phyloP scores from a whole-genome alignment of 129 eudicot species.

The Lactuca sativa region DNA sequence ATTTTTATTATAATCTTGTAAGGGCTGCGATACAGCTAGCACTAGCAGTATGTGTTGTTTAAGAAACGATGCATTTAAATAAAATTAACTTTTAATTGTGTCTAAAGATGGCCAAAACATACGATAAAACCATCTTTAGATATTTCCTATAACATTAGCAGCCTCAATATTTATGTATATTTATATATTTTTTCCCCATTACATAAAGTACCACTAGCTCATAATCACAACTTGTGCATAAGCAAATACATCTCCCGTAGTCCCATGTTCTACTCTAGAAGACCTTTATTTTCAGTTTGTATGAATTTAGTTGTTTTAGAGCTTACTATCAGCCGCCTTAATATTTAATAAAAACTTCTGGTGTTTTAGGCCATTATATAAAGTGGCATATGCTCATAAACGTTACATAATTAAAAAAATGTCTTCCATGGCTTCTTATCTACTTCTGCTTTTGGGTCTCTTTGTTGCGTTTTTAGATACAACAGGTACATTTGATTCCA shows the following conservation, averaged over 20 bases:
- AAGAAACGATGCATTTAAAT: no score
- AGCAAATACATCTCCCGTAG: slow-evolving; percentile 8
- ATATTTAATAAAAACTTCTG: slow-evolving; percentile 5
- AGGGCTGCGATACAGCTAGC: no score
- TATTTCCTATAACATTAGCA: background rate
- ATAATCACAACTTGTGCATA: background rate
- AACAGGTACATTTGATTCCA: slow-evolving; percentile 18
- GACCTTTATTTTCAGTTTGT: background rate
- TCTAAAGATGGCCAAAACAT: background rate
- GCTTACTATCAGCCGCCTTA: slow-evolving; percentile 11
- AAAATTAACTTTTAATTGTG: no score
- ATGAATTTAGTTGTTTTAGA: background rate
- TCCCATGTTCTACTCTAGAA: background rate
- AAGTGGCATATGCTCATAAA: slow-evolving; percentile 13
- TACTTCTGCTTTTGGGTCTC: slow-evolving; percentile 26
- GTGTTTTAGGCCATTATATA: slow-evolving; percentile 20
- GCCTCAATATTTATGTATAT: background rate
- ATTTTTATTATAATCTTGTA: no score
- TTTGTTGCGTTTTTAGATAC: slow-evolving; percentile 16
- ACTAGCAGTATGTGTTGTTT: background rate
- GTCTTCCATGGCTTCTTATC: slow-evolving; percentile 32
- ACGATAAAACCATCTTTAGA: background rate
- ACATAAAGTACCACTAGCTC: slow-evolving; percentile 13
- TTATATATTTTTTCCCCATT: background rate
- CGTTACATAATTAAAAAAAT: slow-evolving; percentile 24